Evolutionary conservation across 495 filamentous ascomycete genomes (phyloP), one percentile per base, ranked within the genome.

Genomic region (Tuber melanosporum): DNA sequence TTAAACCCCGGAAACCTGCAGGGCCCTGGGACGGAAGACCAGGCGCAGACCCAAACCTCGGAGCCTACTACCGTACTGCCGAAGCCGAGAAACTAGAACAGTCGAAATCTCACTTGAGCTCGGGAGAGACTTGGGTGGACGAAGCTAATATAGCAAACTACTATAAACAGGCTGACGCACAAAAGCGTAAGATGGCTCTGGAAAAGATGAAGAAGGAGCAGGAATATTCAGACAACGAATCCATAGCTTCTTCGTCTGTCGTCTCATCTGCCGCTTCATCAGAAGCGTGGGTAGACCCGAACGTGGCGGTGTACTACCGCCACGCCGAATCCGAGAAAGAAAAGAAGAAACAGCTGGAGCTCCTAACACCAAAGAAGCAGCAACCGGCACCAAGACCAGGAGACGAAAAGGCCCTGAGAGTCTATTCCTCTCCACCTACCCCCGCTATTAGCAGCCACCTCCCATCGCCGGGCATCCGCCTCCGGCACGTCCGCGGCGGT

Each of bases 261-360:
- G 19, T 76, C 45, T 75, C 77, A 26, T 70, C 44, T 17, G 42
- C 44, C 20, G 52, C n/a, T 36, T 66, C 57, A 14, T 79, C 78
- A 2, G 57, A 73, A 22, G 71, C 76, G 4, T 72, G 72, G 77
- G 72, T 74, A 22, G 77, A 78, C 41, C 77, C 77, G 26, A 74
- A 78, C 15, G 32, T 79, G 15, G 76, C 77, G 8, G 42, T 26
- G 0, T 80, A 80, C 62, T 76, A 80, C 62, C 77, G 76, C 52
- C 77, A 78, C 46, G 82, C 82, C 42, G 83, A 84, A 43, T 52
- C 71, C 36, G 76, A 71, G 49, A 84, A 85, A 73, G 78, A 79
- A 74, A 86, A 82, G 78, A 83, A 82, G 70, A 81, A 82, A 36
- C 82, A 84, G 77, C 80, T 75, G n/a, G 66, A 41, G 17, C 62